Conservation (phyloP, 108 stramenopile species). For the Cyclotella baltica region DNA sequence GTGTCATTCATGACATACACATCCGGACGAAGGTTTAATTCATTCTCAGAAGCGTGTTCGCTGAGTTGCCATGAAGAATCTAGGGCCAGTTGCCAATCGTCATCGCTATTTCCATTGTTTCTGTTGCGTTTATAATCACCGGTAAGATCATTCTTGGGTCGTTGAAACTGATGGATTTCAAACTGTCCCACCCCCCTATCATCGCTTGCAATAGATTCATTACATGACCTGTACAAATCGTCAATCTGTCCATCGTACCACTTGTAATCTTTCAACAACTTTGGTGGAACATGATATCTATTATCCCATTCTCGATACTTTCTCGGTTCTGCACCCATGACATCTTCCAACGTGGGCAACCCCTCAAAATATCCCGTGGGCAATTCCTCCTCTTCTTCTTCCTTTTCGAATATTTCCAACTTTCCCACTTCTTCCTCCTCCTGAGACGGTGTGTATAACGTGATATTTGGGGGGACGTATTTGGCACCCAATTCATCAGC, state of each 20-base stretch:
- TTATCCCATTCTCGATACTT: constrained; percentile 9
- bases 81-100: constrained; percentile 4
- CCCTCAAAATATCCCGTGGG: constrained; percentile 6
- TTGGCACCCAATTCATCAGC: constrained; percentile 34
- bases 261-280: background rate
- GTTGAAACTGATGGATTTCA: background rate
- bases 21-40: background rate
- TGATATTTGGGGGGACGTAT: constrained; percentile 14
- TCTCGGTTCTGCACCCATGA: background rate
- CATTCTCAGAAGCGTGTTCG: background rate
- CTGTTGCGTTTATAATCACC: background rate
- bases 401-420: constrained; percentile 9
- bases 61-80: constrained; percentile 12
- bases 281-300: background rate
- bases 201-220: background rate
- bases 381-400: constrained; percentile 3
- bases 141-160: background rate
- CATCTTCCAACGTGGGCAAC: background rate
- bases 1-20: background rate
- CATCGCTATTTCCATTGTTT: background rate
- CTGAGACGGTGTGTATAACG: background rate
- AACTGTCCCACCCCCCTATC: background rate
- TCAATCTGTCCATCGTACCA: background rate
- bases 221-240: background rate
- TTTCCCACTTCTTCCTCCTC: constrained; percentile 10